Percentiles rank a stretch among this genome's conserved stretches.
Conservation (phyloP, 495 filamentous ascomycete genomes). For the Cryomyces minteri region DNA sequence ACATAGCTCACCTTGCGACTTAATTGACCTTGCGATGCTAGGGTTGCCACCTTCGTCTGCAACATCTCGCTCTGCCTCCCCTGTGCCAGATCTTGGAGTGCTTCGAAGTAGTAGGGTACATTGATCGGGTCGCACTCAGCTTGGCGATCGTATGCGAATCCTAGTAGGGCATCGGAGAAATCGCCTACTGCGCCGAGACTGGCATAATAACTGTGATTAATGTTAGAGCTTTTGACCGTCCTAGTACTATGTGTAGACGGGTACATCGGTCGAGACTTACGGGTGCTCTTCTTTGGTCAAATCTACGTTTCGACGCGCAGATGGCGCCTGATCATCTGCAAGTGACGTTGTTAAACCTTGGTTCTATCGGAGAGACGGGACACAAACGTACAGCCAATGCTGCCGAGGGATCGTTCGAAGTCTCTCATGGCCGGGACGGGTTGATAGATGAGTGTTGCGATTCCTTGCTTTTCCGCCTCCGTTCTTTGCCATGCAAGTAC, state of each 20-base stretch:
- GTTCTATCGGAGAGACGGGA: not conserved
- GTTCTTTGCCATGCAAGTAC: conserved; percentile 28
- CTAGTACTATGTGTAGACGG: too few species aligned
- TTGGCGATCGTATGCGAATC: conserved; percentile 27
- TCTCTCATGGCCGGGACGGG: conserved; percentile 19
- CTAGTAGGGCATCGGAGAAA: conserved; percentile 33
- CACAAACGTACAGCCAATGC: conserved; percentile 22
- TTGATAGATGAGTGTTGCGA: conserved; percentile 15
- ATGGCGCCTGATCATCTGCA: conserved; percentile 12
- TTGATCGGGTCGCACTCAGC: conserved; percentile 17
- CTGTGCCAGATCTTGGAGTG: conserved; percentile 24
- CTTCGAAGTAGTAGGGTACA: conserved; percentile 29
- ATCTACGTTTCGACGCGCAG: conserved; percentile 12
- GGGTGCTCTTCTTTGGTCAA: conserved; percentile 13
- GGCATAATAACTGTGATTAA: conserved; percentile 23
- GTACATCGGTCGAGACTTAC: conserved; percentile 9
- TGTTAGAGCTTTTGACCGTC: not conserved
- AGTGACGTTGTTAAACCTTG: not conserved
- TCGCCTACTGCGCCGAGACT: conserved; percentile 26
- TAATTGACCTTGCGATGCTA: conserved; percentile 23
- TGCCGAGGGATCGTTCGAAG: conserved; percentile 27
- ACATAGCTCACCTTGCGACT: conserved; percentile 12
- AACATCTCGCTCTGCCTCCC: conserved; percentile 24
- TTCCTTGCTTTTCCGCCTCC: conserved; percentile 23
- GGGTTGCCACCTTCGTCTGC: conserved; percentile 18